Percentiles rank a stretch among this genome's conserved stretches.
phyloP scores from a whole-genome alignment of 1,284 basidiomycete genomes.

The Cystobasidium pallidum region DNA sequence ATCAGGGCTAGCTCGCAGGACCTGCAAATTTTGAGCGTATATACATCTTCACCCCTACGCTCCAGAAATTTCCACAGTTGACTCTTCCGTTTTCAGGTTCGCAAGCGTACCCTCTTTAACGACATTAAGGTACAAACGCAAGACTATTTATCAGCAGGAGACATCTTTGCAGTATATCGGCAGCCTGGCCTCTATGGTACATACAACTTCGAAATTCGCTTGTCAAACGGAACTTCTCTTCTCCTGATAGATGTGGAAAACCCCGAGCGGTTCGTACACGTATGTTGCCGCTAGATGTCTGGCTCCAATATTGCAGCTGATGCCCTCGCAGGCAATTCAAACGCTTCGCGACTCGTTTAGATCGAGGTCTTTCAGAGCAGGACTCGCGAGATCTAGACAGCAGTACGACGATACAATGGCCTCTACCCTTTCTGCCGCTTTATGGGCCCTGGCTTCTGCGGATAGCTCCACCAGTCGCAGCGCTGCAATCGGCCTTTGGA shows the following conservation, averaged over 20 bases:
- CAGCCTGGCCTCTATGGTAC: neutral
- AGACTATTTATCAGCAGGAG: neutral
- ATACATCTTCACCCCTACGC: neutral
- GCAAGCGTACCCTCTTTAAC: neutral
- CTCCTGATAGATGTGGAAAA: conserved; percentile 22
- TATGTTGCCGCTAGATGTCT: neutral
- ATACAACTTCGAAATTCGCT: neutral
- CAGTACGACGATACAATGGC: too few relatives aligned
- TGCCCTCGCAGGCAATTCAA: neutral
- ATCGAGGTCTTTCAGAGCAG: neutral
- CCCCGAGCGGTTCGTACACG: neutral
- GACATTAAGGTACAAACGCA: conserved; percentile 5
- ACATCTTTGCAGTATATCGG: conserved; percentile 1
- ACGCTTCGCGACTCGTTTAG: neutral
- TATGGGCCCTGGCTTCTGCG: neutral
- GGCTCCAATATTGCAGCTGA: neutral
- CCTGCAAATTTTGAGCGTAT: neutral
- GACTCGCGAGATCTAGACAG: too few relatives aligned
- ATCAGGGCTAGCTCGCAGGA: neutral
- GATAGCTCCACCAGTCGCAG: neutral
- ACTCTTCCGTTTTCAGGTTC: neutral
- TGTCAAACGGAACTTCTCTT: neutral
- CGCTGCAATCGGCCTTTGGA: neutral
- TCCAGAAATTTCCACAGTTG: neutral
- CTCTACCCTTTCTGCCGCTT: neutral